Evolutionary conservation across 352 stramenopile species (phyloP).

Genomic region (Phytophthora pinifolia): DNA sequence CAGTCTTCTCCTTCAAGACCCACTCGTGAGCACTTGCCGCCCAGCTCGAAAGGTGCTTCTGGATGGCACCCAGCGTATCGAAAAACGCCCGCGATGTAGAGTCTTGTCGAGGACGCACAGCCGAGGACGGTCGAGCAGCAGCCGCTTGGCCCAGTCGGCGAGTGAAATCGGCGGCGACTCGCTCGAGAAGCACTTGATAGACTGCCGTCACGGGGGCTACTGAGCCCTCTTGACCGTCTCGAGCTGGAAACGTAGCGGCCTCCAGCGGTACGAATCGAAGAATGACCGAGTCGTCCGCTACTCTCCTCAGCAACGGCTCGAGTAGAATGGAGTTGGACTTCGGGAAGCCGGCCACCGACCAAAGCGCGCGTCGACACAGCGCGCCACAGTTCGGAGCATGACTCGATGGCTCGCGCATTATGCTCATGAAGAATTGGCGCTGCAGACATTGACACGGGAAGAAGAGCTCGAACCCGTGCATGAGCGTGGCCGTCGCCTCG

Average conservation of each 20-base stretch:
- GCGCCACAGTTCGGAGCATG: no score
- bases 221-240: background rate
- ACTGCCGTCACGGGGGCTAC: constrained; percentile 24
- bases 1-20: constrained; percentile 1
- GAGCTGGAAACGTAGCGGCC: background rate
- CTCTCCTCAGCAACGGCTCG: constrained; percentile 51
- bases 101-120: constrained; percentile 1
- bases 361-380: constrained; percentile 26
- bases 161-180: constrained; percentile 20
- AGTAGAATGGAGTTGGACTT: constrained; percentile 49
- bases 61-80: constrained; percentile 33
- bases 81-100: constrained; percentile 17
- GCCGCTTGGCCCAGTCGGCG: constrained; percentile 12
- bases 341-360: constrained; percentile 19
- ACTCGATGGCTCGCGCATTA: constrained; percentile 26
- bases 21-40: constrained; percentile 35
- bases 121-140: background rate
- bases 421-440: constrained; percentile 53
- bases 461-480: constrained; percentile 88
- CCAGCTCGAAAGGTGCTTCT: constrained; percentile 77
- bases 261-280: constrained; percentile 17
- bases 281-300: constrained; percentile 67
- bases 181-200: constrained; percentile 24
- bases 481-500: constrained; percentile 61
- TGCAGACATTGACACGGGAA: constrained; percentile 79